phyloP scores from a whole-genome alignment of 2,329 filamentous ascomycete species.

The Pyricularia grisea region DNA sequence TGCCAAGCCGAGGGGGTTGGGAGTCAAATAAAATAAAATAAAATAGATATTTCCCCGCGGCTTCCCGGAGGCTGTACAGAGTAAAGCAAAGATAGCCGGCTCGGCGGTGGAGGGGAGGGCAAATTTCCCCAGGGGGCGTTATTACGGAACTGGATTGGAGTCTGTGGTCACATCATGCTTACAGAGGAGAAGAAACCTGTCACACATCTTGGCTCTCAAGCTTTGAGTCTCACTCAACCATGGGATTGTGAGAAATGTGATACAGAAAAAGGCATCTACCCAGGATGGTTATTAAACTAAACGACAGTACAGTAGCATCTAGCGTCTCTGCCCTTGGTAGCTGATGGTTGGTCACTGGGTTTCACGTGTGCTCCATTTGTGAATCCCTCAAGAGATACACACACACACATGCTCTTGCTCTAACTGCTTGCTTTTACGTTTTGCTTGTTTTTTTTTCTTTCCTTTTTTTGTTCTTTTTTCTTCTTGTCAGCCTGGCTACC shows the following conservation, averaged over 20 bases:
- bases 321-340: neutral
- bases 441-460: neutral
- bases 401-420: neutral
- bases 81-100: neutral
- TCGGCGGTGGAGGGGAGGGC: neutral
- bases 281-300: neutral
- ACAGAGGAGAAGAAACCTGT: neutral
- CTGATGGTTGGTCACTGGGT: neutral
- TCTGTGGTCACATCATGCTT: neutral
- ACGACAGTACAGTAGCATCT: neutral
- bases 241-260: neutral
- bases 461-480: too few species aligned
- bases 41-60: neutral
- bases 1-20: neutral
- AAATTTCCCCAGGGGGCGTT: neutral
- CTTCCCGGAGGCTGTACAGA: neutral
- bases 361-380: neutral
- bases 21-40: neutral
- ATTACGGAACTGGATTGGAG: neutral
- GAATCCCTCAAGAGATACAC: neutral
- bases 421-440: neutral
- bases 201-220: neutral
- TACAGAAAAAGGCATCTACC: neutral
- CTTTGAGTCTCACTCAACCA: neutral
- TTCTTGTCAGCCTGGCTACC: neutral